Conservation (phyloP, 441 rosid species). For the Erodium moschatum region DNA sequence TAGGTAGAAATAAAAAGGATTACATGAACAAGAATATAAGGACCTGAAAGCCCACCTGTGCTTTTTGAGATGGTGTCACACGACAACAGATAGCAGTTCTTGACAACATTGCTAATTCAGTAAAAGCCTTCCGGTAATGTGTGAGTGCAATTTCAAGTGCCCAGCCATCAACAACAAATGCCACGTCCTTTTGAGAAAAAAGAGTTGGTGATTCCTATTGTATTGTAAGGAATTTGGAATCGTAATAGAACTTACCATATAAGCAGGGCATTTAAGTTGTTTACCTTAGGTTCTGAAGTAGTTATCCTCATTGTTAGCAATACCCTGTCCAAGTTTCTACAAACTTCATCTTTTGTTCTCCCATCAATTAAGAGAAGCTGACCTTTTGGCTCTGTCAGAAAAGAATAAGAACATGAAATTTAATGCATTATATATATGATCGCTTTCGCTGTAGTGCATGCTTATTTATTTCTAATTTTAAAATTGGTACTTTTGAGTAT, state of each 20-base stretch:
- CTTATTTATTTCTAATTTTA: neutral
- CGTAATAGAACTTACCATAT: conserved; percentile 7
- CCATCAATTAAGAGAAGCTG: conserved; percentile 94
- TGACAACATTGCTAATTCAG: conserved; percentile 85
- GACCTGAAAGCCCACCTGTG: conserved; percentile 53
- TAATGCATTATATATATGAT: neutral
- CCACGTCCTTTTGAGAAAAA: conserved; percentile 54
- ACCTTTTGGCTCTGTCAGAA: conserved; percentile 79
- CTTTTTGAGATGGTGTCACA: conserved; percentile 96
- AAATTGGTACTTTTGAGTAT: neutral
- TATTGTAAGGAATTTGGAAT: conserved; percentile 1
- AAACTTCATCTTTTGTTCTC: conserved; percentile 81
- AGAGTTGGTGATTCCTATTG: neutral
- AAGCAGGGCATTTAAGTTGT: neutral
- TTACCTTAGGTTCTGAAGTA: conserved; percentile 90
- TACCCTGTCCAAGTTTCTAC: conserved; percentile 84
- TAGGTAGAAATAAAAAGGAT: conserved; percentile 1
- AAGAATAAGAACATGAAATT: conserved; percentile 15
- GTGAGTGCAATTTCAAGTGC: conserved; percentile 91
- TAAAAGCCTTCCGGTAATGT: conserved; percentile 72
- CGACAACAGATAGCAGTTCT: conserved; percentile 99
- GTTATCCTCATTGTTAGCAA: conserved; percentile 92
- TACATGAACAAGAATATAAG: conserved; percentile 13
- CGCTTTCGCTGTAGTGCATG: neutral
- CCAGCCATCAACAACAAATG: conserved; percentile 97